Evolutionary conservation across 139 green algal species (phyloP).

Genomic region (Yamagishiella unicocca): DNA sequence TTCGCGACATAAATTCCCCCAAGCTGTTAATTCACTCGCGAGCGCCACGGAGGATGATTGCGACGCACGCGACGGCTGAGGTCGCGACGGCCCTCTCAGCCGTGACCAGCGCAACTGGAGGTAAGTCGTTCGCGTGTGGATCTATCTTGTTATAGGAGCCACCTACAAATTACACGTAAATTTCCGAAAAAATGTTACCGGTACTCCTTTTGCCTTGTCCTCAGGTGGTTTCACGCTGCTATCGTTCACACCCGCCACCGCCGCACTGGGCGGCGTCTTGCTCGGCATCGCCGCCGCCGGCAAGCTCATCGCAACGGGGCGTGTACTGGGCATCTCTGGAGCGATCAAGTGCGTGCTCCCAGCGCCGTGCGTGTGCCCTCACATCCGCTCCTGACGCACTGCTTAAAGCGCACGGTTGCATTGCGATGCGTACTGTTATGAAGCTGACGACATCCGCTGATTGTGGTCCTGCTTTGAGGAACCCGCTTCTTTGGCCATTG

Average conservation of each 20-base stretch:
- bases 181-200: no score
- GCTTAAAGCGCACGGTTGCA: no score
- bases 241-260: conserved; percentile 60
- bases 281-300: conserved; percentile 50
- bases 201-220: background rate
- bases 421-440: no score
- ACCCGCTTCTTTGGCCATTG: no score
- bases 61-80: background rate
- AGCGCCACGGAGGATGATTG: background rate
- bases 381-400: no score
- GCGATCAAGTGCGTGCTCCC: conserved; percentile 56
- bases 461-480: no score
- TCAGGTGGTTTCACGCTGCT: conserved; percentile 33
- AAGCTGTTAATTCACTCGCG: background rate
- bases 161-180: no score
- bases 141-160: no score
- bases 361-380: no score
- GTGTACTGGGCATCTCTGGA: conserved; percentile 69
- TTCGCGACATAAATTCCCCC: no score
- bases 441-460: no score
- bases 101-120: background rate
- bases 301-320: conserved; percentile 66
- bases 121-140: no score
- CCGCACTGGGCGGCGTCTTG: conserved; percentile 57
- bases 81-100: background rate